Evolutionary conservation across 371 early-diverging fungal genomes (phyloP).

Genomic region (Mortierella sp.): DNA sequence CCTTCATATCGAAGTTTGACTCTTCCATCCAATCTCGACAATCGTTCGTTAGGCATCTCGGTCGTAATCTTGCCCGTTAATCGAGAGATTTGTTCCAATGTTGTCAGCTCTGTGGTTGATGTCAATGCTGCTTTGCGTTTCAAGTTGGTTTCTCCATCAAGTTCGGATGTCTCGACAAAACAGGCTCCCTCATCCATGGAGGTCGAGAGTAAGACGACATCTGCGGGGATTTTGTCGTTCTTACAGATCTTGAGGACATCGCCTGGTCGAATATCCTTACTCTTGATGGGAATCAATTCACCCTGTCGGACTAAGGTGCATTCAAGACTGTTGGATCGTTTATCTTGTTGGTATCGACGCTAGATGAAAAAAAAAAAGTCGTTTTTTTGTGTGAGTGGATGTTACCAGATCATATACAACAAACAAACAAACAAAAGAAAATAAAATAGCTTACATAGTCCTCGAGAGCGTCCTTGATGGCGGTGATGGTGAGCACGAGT

Average conservation of each 20-base stretch:
- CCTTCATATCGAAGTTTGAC: slow-evolving; percentile 43
- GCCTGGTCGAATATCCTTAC: slow-evolving; percentile 81
- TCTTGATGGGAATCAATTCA: slow-evolving; percentile 50
- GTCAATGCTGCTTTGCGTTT: slow-evolving; percentile 64
- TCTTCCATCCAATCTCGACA: slow-evolving; percentile 65
- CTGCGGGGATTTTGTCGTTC: slow-evolving; percentile 86
- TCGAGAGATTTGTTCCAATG: slow-evolving; percentile 34
- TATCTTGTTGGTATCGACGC: slow-evolving; percentile 56
- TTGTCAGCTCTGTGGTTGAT: slow-evolving; percentile 50
- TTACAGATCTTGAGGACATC: slow-evolving; percentile 80
- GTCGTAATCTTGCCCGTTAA: slow-evolving; percentile 46
- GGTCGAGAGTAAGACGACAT: slow-evolving; percentile 77
- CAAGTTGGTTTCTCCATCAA: slow-evolving; percentile 90
- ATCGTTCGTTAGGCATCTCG: slow-evolving; percentile 69
- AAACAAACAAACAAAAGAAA: too few species aligned
- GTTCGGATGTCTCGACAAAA: slow-evolving; percentile 85
- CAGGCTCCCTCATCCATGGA: slow-evolving; percentile 75
- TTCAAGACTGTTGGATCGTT: slow-evolving; percentile 45
- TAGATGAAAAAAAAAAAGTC: slow-evolving; percentile 9
- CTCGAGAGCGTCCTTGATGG: slow-evolving; percentile 88
- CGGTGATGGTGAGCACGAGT: slow-evolving; percentile 78
- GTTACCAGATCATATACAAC: too few species aligned
- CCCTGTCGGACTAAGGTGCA: slow-evolving; percentile 46
- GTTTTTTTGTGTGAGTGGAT: too few species aligned
- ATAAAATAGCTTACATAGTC: slow-evolving; percentile 67